Evolutionary conservation across 192 early-diverging fungal genomes (phyloP).

Genomic region (Rhizophagus clarus): DNA sequence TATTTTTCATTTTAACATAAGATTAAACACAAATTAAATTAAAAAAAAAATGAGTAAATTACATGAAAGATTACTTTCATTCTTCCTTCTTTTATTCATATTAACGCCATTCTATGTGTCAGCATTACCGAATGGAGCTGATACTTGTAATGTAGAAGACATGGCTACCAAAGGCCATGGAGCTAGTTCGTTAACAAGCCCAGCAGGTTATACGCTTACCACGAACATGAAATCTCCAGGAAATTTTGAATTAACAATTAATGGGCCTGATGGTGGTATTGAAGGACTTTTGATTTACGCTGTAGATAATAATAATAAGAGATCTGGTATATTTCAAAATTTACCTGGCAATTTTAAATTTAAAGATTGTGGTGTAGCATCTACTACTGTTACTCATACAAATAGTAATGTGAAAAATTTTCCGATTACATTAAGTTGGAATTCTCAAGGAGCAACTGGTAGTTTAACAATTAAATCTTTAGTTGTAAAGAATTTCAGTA

Average conservation of each 20-base stretch:
- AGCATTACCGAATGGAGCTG: constrained; percentile 14
- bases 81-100: background rate
- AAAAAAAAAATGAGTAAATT: background rate
- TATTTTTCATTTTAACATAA: no score
- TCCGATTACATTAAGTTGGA: background rate
- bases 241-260: background rate
- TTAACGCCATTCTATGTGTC: background rate
- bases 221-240: background rate
- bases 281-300: constrained; percentile 14
- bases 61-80: background rate
- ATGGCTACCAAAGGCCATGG: constrained; percentile 9
- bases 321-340: background rate
- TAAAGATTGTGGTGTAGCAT: background rate
- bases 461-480: constrained; percentile 12
- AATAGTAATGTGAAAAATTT: background rate
- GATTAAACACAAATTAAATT: background rate
- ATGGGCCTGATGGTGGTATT: background rate
- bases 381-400: background rate
- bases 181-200: no score
- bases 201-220: background rate
- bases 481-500: background rate
- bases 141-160: constrained; percentile 6
- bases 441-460: background rate
- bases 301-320: background rate
- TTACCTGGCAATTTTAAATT: background rate